phyloP scores from a whole-genome alignment of 1,284 basidiomycete genomes.

The Ustilago trichophora region DNA sequence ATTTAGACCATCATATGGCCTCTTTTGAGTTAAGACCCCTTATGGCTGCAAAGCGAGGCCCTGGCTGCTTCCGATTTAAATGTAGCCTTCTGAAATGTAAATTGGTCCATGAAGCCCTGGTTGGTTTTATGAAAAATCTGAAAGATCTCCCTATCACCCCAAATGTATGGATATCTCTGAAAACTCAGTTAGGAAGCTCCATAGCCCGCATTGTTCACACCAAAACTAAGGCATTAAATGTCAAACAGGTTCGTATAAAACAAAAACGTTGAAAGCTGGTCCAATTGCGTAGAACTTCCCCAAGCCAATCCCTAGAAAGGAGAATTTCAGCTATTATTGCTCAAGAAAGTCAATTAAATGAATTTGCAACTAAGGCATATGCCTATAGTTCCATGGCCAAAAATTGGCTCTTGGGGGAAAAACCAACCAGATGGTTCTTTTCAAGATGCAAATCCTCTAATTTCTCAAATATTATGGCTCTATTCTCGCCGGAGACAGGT shows the following conservation, averaged over 20 bases:
- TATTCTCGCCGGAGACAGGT: background rate
- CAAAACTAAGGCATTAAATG: no score
- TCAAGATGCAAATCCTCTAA: background rate
- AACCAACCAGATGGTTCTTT: background rate
- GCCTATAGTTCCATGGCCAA: background rate
- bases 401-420: background rate
- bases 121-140: background rate
- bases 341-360: background rate
- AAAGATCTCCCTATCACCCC: background rate
- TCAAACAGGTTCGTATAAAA: no score
- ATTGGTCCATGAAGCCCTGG: background rate
- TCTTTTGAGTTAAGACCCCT: background rate
- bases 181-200: no score
- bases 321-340: background rate
- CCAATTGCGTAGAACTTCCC: no score
- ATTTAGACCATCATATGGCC: background rate
- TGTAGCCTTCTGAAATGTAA: background rate
- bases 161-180: no score
- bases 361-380: background rate
- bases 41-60: background rate
- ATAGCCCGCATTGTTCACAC: no score
- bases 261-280: no score
- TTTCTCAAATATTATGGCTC: background rate
- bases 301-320: background rate
- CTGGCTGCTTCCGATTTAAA: background rate